A percentile compares a stretch with the other conserved stretches of the same genome.
Conservation (phyloP, 169 alveolate species). For the Plasmodium yoelii region DNA sequence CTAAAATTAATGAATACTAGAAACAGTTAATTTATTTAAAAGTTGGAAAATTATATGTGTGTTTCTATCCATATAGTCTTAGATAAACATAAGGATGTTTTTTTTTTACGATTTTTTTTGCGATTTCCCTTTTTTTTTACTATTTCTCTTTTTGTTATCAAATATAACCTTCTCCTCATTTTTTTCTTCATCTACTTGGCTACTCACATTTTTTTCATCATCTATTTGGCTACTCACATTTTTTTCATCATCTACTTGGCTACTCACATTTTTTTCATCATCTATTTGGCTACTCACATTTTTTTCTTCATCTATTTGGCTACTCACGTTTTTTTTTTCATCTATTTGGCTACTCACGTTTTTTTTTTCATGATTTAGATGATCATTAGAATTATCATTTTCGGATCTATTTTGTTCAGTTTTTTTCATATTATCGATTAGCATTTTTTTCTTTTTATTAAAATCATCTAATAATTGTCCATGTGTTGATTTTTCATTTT, state of each 20-base stretch:
- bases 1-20: too few relatives aligned
- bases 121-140: not conserved
- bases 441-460: slow-evolving; percentile 21
- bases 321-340: slow-evolving; percentile 3
- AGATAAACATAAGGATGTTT: not conserved
- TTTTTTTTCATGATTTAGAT: not conserved
- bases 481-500: not conserved
- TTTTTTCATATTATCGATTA: slow-evolving; percentile 17
- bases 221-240: too few relatives aligned
- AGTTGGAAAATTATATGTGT: too few relatives aligned
- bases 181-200: slow-evolving; percentile 23
- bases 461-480: slow-evolving; percentile 4
- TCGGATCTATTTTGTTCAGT: slow-evolving; percentile 7
- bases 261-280: not conserved
- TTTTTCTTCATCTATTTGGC: slow-evolving; percentile 25
- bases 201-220: not conserved
- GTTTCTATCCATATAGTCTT: too few relatives aligned
- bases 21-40: too few relatives aligned
- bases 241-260: slow-evolving; percentile 20
- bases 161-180: slow-evolving; percentile 15
- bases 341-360: slow-evolving; percentile 3
- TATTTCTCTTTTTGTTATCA: slow-evolving; percentile 1
- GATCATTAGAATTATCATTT: slow-evolving; percentile 5
- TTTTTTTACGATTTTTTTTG: not conserved
- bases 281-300: too few relatives aligned